A percentile compares a stretch with the other conserved stretches of the same genome.
Evolutionary conservation across 2,329 filamentous ascomycete genomes (phyloP).

Genomic region (Zalaria obscura): DNA sequence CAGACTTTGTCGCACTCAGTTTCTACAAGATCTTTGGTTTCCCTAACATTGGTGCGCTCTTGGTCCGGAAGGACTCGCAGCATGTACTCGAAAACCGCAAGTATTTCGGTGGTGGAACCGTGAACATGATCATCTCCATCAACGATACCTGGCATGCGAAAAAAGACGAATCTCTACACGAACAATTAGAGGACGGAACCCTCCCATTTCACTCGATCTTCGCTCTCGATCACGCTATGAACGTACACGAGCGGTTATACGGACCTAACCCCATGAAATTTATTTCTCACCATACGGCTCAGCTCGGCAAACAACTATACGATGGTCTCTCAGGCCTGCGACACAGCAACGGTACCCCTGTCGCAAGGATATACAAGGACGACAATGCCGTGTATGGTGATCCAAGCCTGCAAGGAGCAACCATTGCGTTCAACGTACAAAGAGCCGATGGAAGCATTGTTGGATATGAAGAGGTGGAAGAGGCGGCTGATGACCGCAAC

Average conservation of each 20-base stretch:
- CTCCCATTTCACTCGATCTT: slow-evolving; percentile 82
- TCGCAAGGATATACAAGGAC: slow-evolving; percentile 53
- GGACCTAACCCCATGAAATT: slow-evolving; percentile 45
- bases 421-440: slow-evolving; percentile 70
- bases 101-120: slow-evolving; percentile 91
- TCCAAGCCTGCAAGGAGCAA: slow-evolving; percentile 47
- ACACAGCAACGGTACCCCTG: slow-evolving; percentile 53
- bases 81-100: slow-evolving; percentile 47
- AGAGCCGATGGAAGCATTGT: slow-evolving; percentile 59
- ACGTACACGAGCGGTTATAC: slow-evolving; percentile 55
- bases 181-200: slow-evolving; percentile 80
- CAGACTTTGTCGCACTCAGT: slow-evolving; percentile 78
- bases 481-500: slow-evolving; percentile 60
- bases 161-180: slow-evolving; percentile 60
- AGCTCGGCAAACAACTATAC: slow-evolving; percentile 46
- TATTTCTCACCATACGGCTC: slow-evolving; percentile 57
- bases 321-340: slow-evolving; percentile 42
- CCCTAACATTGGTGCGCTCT: slow-evolving; percentile 72
- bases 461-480: slow-evolving; percentile 75
- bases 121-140: slow-evolving; percentile 72
- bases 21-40: slow-evolving; percentile 99
- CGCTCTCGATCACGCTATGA: slow-evolving; percentile 62
- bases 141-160: slow-evolving; percentile 71
- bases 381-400: slow-evolving; percentile 25
- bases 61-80: slow-evolving; percentile 61